These are phyloP conservation scores for Suillus discolor DNA, from an alignment of 768 basidiomycete species.

Conservation along the genomic window DNA sequence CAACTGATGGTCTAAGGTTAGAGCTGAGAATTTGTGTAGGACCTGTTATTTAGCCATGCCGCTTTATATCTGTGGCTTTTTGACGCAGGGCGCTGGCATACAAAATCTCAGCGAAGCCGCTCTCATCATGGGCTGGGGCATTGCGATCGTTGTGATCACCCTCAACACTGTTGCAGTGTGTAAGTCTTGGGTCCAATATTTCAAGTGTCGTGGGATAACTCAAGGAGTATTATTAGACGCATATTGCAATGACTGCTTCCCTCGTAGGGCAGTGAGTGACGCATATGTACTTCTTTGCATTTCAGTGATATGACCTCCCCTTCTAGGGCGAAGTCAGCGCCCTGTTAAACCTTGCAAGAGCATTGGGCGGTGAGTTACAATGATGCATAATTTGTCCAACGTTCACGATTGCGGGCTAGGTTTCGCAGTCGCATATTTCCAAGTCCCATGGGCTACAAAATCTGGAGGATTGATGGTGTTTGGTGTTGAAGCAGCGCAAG, in stretches of 20 bases:
- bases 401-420: constrained; percentile 17
- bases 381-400: no score
- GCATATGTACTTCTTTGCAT: not conserved
- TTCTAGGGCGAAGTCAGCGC: constrained; percentile 37
- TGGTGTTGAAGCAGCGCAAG: constrained; percentile 42
- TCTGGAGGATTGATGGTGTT: constrained; percentile 37
- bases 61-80: constrained; percentile 44
- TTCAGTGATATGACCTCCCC: not conserved
- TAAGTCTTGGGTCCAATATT: constrained; percentile 16
- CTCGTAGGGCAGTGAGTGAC: constrained; percentile 27
- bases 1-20: no score
- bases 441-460: constrained; percentile 41
- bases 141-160: constrained; percentile 38
- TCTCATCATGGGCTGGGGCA: constrained; percentile 46
- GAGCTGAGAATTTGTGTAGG: constrained; percentile 20
- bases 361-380: constrained; percentile 29
- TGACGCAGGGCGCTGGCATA: constrained; percentile 42
- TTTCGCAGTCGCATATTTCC: constrained; percentile 43
- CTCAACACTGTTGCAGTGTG: constrained; percentile 45
- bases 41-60: constrained; percentile 43
- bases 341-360: constrained; percentile 43
- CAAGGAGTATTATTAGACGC: constrained; percentile 29
- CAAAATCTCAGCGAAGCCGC: constrained; percentile 31
- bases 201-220: not conserved
- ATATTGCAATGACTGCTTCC: constrained; percentile 42